phyloP scores from a whole-genome alignment of 108 stramenopile species.

The Mayamaea pseudoterrestris region DNA sequence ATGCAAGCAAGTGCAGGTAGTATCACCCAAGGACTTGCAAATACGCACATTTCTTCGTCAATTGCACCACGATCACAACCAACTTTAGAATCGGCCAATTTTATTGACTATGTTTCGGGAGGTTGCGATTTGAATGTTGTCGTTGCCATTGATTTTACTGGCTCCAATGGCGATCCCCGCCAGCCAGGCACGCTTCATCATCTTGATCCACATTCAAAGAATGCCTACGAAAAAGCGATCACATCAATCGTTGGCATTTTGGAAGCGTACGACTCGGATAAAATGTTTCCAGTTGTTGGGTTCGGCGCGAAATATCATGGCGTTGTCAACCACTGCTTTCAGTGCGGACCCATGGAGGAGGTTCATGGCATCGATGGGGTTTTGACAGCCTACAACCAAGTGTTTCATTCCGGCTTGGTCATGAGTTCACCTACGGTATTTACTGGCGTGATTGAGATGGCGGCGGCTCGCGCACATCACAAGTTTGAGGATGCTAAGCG shows the following conservation, averaged over 20 bases:
- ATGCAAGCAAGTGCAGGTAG: slow-evolving; percentile 1
- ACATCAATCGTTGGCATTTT: slow-evolving; percentile 43
- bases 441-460: slow-evolving; percentile 65
- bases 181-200: slow-evolving; percentile 66
- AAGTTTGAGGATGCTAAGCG: slow-evolving; percentile 16
- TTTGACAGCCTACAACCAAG: slow-evolving; percentile 43
- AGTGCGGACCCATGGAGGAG: slow-evolving; percentile 36
- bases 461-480: slow-evolving; percentile 31
- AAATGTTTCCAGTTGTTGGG: slow-evolving; percentile 71
- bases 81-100: slow-evolving; percentile 11
- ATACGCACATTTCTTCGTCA: slow-evolving; percentile 2
- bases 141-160: slow-evolving; percentile 89
- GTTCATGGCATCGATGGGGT: slow-evolving; percentile 67
- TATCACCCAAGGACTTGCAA: slow-evolving; percentile 13
- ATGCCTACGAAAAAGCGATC: slow-evolving; percentile 73
- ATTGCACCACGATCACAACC: slow-evolving; percentile 3
- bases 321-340: slow-evolving; percentile 65
- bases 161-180: slow-evolving; percentile 80
- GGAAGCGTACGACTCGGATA: slow-evolving; percentile 71
- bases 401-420: slow-evolving; percentile 38
- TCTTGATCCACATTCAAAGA: slow-evolving; percentile 28
- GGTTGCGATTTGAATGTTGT: slow-evolving; percentile 38
- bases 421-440: slow-evolving; percentile 84
- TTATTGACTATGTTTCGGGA: slow-evolving; percentile 39
- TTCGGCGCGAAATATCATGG: slow-evolving; percentile 86